Percentiles rank a stretch among this genome's conserved stretches.
phyloP scores from a whole-genome alignment of 768 basidiomycete species.

The Chalciporus chontae region DNA sequence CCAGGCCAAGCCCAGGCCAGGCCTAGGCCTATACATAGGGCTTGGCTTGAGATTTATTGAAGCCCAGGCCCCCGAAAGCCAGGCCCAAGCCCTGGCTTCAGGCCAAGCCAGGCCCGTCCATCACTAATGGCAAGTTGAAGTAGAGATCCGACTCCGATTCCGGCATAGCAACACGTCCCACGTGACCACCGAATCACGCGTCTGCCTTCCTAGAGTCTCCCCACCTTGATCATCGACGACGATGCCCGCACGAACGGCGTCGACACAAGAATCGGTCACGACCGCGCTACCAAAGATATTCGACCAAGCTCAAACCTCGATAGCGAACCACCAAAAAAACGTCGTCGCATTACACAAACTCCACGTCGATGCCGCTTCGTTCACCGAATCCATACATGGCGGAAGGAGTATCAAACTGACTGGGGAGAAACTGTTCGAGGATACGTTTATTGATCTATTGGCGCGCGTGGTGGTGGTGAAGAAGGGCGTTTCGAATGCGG shows the following conservation, averaged over 20 bases:
- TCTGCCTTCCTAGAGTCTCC: not conserved
- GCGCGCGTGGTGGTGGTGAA: conserved; percentile 64
- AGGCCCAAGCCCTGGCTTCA: no score
- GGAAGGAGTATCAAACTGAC: conserved; percentile 51
- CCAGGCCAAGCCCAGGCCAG: no score
- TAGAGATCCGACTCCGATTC: no score
- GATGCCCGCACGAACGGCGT: conserved; percentile 16
- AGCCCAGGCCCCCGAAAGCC: no score
- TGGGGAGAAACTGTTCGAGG: conserved; percentile 78
- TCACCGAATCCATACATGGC: conserved; percentile 46
- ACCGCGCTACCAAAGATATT: conserved; percentile 52
- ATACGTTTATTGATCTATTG: conserved; percentile 57
- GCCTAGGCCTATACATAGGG: no score
- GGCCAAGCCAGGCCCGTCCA: no score
- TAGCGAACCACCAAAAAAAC: conserved; percentile 89
- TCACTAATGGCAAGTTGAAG: no score
- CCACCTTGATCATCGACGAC: not conserved
- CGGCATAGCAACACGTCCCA: conserved; percentile 9
- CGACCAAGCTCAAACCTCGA: conserved; percentile 69
- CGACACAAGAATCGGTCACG: not conserved
- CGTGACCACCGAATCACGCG: conserved; percentile 15
- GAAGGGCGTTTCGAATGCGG: conserved; percentile 75
- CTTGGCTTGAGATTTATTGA: no score
- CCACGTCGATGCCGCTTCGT: conserved; percentile 58
- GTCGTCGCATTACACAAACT: conserved; percentile 77